phyloP scores from a whole-genome alignment of 2,329 filamentous ascomycete genomes.

The Fusarium nanum region DNA sequence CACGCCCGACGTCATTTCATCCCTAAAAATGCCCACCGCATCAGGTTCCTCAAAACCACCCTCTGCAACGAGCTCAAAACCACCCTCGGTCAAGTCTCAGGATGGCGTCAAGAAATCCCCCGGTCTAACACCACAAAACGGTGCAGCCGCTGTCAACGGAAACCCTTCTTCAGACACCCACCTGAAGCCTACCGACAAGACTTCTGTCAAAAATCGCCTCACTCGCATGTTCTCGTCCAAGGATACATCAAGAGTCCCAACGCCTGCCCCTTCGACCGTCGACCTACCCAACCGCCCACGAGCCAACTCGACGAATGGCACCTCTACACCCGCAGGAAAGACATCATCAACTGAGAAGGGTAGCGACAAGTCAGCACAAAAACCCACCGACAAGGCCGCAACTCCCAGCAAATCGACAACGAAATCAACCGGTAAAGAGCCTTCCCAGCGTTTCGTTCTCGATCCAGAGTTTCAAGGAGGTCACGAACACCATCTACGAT shows the following conservation, averaged over 20 bases:
- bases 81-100: conserved; percentile 63
- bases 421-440: conserved; percentile 51
- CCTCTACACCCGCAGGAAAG: conserved; percentile 57
- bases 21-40: conserved; percentile 51
- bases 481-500: conserved; percentile 90
- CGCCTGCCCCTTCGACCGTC: conserved; percentile 52
- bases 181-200: conserved; percentile 42
- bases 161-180: conserved; percentile 32
- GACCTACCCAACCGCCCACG: conserved; percentile 52
- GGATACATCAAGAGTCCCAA: conserved; percentile 55
- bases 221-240: conserved; percentile 74
- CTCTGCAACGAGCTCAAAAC: conserved; percentile 60
- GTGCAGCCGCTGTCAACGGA: conserved; percentile 47
- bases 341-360: conserved; percentile 57
- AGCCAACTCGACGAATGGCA: conserved; percentile 51
- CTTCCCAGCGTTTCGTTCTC: conserved; percentile 63
- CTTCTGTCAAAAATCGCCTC: conserved; percentile 72
- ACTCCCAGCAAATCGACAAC: conserved; percentile 47
- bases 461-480: conserved; percentile 69
- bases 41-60: conserved; percentile 51
- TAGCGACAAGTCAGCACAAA: conserved; percentile 34
- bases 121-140: conserved; percentile 55
- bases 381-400: conserved; percentile 45
- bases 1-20: conserved; percentile 1
- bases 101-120: conserved; percentile 58